Evolutionary conservation across 768 basidiomycete species (phyloP), one percentile per base, ranked within the genome.

Genomic region (Tubosaeta brunneosetosa): DNA sequence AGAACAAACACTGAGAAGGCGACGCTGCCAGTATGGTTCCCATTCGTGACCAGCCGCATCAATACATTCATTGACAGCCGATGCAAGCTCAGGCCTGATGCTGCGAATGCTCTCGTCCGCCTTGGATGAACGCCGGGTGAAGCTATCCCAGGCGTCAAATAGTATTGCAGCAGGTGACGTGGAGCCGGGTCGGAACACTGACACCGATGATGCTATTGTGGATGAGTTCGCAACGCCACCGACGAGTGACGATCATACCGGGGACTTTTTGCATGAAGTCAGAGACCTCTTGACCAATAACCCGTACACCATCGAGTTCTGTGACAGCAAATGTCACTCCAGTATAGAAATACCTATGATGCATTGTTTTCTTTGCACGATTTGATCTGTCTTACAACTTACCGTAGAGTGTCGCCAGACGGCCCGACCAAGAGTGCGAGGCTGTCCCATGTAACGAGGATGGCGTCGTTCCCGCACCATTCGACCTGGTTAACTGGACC

Each of bases 401-500:
- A 94, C 94, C 82, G 81, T 22, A 97, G 72, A 0, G 82, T 85
- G 60, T 94, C 91, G 2, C 93, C 93, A 51, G 83, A 88, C 13
- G 97, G 97, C 6, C 95, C 94, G n/a, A 97, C 91, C 29, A 99
- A 75, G 3, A 93, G 73, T 0, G 84, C 88, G 29, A 86, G 71
- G 17, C 78, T 73, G 40, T 83, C 81, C 91, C 93, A 97, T 17
- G 85, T 86, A 16, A 97, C 77, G 3, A 93, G 75, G 42, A 98
- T 87, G 0, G 94, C 92, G 69, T 99, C 94, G 64, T 93, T 92
- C 1, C 94, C 94, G 66, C 94, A 97, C 97, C 97, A 99, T 62
- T 88, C 88, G 0, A 93, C 84, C 58, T 87, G 86, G 33, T 76
- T 74, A 3, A 90, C 77, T 4, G 74, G 67, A 2, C 84, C 86